Evolutionary conservation across 1,284 basidiomycete species (phyloP).

Genomic region (Apiotrichum akiyoshidainum): DNA sequence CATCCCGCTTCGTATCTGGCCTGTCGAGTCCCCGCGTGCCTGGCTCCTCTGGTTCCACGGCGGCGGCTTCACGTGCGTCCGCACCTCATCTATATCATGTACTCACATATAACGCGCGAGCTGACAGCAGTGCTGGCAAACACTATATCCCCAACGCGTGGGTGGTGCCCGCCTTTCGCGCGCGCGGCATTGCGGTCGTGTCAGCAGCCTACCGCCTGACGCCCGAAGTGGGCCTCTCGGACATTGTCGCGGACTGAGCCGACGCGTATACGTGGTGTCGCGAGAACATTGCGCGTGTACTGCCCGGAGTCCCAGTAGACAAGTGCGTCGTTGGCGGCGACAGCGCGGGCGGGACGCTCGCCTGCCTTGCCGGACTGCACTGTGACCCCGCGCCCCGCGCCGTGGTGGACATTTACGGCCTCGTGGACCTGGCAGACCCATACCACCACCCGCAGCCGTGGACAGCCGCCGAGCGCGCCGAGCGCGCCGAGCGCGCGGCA

Average conservation of each 20-base stretch:
- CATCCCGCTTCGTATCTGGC: slow-evolving; percentile 30
- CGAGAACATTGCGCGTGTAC: slow-evolving; percentile 5
- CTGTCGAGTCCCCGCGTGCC: slow-evolving; percentile 4
- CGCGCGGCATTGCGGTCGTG: slow-evolving; percentile 25
- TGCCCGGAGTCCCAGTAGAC: slow-evolving; percentile 14
- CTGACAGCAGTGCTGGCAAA: slow-evolving; percentile 20
- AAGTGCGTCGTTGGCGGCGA: slow-evolving; percentile 30
- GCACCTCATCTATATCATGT: neutral
- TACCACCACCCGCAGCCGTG: neutral
- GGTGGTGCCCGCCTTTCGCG: slow-evolving; percentile 26
- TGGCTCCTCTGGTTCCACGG: slow-evolving; percentile 40
- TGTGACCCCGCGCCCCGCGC: neutral
- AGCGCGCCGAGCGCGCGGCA: neutral
- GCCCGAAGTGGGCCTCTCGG: slow-evolving; percentile 24
- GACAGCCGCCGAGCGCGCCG: neutral
- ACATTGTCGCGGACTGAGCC: slow-evolving; percentile 23
- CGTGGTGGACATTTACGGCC: slow-evolving; percentile 28
- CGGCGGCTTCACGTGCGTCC: slow-evolving; percentile 12
- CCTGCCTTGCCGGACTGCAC: neutral
- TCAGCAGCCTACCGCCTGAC: slow-evolving; percentile 27
- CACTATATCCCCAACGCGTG: slow-evolving; percentile 23
- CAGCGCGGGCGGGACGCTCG: slow-evolving; percentile 29
- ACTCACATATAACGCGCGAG: too few species aligned
- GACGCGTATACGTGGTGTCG: slow-evolving; percentile 27
- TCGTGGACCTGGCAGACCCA: slow-evolving; percentile 20